Base-by-base conservation (phyloP, 2,329 filamentous ascomycete species). In the Amesomyces nigricolor region DNA sequence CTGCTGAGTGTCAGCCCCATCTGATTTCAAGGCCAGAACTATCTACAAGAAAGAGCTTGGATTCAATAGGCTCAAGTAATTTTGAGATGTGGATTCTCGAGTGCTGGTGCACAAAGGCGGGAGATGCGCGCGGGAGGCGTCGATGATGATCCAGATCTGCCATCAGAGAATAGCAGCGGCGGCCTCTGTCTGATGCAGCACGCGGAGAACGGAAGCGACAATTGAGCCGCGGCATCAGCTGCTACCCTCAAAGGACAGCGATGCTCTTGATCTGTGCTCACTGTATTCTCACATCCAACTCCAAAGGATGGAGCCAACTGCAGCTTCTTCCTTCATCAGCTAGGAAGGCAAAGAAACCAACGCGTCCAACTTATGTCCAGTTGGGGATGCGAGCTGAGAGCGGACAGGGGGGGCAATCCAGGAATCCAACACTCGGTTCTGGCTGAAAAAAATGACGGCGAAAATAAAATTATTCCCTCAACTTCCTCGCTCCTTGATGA, bases 171-270 rank as follows among this genome's bases (percentile, higher is more conserved):
- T 8, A 29, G 26, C 37, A 47, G 16, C 16, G n/a, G 45, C 30
- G 17, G 30, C 9, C 29, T 35, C 9, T 40, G 39, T 19, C 19
- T 51, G 40, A 47, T 47, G 47, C 46, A 17, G n/a, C 16, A 56
- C 54, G 35, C 47, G 30, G 14, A 22, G 26, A 22, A 17, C 40
- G 43, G 19, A 56, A 47, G 46, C 29, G 46, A 49, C 49, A 43
- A 30, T 29, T 19, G 17, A 43, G 44, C 54, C 45, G 49, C 49
- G 46, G 38, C 19, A 26, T 26, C 26, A 26, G 22, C 22, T 6
- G 22, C 6, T 26, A 10, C 19, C 40, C 14, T 17, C 3, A 44
- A 44, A 26, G 22, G 22, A 26, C 22, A 26, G 19, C 10, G 10
- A 22, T 17, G 7, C 40, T 22, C 40, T 22, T 43, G n/a, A 17